Evolutionary conservation across 2,329 filamentous ascomycete species (phyloP), one percentile per base, ranked within the genome.

Genomic region (Aureobasidium leucospermi): DNA sequence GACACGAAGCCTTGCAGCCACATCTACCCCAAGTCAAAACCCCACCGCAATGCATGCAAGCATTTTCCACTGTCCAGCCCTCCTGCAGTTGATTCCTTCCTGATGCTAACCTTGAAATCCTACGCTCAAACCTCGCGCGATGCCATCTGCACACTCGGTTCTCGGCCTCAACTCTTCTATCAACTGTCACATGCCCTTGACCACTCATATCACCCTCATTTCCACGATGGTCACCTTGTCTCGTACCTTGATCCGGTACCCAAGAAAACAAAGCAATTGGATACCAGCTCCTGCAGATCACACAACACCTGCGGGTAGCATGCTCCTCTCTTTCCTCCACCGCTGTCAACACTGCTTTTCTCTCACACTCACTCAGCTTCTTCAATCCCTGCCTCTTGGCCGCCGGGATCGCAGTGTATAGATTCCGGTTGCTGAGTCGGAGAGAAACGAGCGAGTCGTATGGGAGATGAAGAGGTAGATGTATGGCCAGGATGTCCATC

Each of bases 21-120:
- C 62, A 63, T 29, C 16, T 58, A 19, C 32, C 41, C 46, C 62
- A 63, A 36, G 51, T 58, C 10, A 61, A 13, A 23, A 63, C 55
- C 13, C 49, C 45, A 4, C 62, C 62, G 46, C 62, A 63, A 46
- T 63, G 62, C 62, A 63, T 63, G 51, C 62, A 63, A 31, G 52
- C 55, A 51, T 57, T 34, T 32, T 62, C 60, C 13, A 61, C 3
- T 3, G 48, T 41, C 57, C 59, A 57, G 28, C 55, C 47, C 31
- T 59, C 47, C 43, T 58, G 10, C 7, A 2, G 13, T 31, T 38
- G 29, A 45, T 46, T 6, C 19, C 46, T 47, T 15, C 7, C 23
- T 23, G 31, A 46, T 42, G 2, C 29, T 31, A 3, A 15, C 7
- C 49, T 45, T 36, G 36, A 8, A 9, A 39, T 4, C 3, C 16